A percentile compares a stretch with the other conserved stretches of the same genome.
Conservation (phyloP, 805 yeast genomes). For the Candida xyloterini region DNA sequence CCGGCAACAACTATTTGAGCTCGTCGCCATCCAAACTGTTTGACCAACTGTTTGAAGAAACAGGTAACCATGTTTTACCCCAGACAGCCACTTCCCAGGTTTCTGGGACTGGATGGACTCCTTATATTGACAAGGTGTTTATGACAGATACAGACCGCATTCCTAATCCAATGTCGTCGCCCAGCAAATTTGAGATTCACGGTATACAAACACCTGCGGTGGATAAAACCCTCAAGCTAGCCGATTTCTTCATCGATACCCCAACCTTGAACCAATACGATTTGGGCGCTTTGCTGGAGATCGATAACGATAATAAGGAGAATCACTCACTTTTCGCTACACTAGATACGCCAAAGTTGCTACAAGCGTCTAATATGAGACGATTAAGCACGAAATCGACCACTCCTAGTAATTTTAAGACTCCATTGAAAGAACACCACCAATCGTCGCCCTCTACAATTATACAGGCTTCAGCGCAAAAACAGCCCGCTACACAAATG, state of each 20-base stretch:
- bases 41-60: constrained; percentile 25
- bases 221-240: constrained; percentile 21
- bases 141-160: constrained; percentile 7
- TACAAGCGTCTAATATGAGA: constrained; percentile 20
- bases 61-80: constrained; percentile 6
- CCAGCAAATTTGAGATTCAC: constrained; percentile 13
- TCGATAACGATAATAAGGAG: constrained; percentile 24
- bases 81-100: constrained; percentile 10
- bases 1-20: constrained; percentile 22
- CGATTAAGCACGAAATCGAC: constrained; percentile 12
- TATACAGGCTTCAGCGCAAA: constrained; percentile 25
- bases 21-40: constrained; percentile 32
- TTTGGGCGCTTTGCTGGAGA: constrained; percentile 14
- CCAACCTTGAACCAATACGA: constrained; percentile 24
- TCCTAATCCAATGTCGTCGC: constrained; percentile 14
- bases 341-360: constrained; percentile 18
- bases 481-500: constrained; percentile 22
- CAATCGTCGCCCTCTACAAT: constrained; percentile 37
- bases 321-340: constrained; percentile 21
- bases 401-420: constrained; percentile 19
- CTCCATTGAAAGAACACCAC: constrained; percentile 22
- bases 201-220: constrained; percentile 21
- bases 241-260: constrained; percentile 25
- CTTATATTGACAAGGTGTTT: constrained; percentile 27
- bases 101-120: constrained; percentile 26